Evolutionary conservation across 169 alveolate species (phyloP), one percentile per base, ranked within the genome.

Genomic region (Cyclospora cayetanensis): DNA sequence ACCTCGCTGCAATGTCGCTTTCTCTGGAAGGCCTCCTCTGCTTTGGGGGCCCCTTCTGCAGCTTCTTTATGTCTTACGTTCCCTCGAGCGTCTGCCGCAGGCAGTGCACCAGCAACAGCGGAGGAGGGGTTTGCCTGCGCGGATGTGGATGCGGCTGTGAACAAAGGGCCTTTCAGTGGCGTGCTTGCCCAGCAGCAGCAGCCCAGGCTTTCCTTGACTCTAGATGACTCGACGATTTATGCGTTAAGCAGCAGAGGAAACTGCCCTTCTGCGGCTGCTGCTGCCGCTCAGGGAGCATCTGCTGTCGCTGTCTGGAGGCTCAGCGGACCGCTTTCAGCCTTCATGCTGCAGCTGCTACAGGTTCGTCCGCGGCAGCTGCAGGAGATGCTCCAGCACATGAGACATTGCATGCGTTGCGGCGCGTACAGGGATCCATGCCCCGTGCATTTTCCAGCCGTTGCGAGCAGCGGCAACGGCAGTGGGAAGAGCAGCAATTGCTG

Each of bases 241-340:
- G 77, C 77, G 1, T 31, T 65, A 29, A 65, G 77, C 77, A 65
- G 77, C 77, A 65, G 77, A 65, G 35, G 77, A 39, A 31, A 65
- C 18, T 65, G 77, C 25, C 46, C 39, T 65, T 3, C 77, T 65
- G 77, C 77, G 9, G 77, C 77, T 29, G 77, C 77, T 29, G 77
- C 77, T 29, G 77, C 77, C 1, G 77, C 77, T 3, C 77, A 65
- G 22, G 77, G 77, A 0, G 77, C 91, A 20, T 37, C 91, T 4
- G 91, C 91, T 0, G 68, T 84, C 0, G 91, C 91, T 25, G 91
- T 84, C 2, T 84, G 91, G 91, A 31, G 91, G 3, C 34, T 84
- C 25, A 52, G 80, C 2, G 91, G 91, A 7, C 91, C 91, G n/a
- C 65, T 84, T 25, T 80, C 91, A 20, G 65, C 43, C 27, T 29